Evolutionary conservation across 2,329 filamentous ascomycete genomes (phyloP).

Genomic region (Arthroderma uncinatum): DNA sequence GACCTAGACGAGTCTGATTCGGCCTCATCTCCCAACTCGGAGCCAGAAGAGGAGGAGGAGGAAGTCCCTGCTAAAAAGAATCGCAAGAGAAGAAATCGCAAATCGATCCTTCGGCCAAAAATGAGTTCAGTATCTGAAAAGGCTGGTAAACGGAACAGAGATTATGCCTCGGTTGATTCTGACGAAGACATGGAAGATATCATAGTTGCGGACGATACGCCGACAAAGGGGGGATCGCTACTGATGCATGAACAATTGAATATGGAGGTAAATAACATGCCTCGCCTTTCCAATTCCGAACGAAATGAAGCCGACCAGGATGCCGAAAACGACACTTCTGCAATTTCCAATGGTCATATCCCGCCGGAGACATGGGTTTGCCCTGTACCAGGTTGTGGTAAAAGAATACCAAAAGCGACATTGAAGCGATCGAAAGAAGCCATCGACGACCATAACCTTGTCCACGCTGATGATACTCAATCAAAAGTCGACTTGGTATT

Average conservation of each 20-base stretch:
- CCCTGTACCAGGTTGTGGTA: conserved; percentile 24
- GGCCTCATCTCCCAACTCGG: conserved; percentile 18
- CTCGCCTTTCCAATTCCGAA: conserved; percentile 23
- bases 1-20: conserved; percentile 19
- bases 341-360: conserved; percentile 7
- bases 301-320: conserved; percentile 4
- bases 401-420: conserved; percentile 24
- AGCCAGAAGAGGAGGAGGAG: conserved; percentile 17
- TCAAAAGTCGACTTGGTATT: conserved; percentile 28
- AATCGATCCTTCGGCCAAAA: conserved; percentile 37
- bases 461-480: conserved; percentile 28
- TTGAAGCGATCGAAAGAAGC: conserved; percentile 25
- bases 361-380: conserved; percentile 27
- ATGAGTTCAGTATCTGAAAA: conserved; percentile 30
- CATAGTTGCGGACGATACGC: conserved; percentile 24
- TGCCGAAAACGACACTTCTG: not conserved
- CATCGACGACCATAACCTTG: conserved; percentile 25
- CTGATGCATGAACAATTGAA: conserved; percentile 26
- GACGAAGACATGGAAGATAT: conserved; percentile 25
- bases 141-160: conserved; percentile 33
- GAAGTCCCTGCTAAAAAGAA: conserved; percentile 15
- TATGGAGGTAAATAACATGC: conserved; percentile 23
- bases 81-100: conserved; percentile 26
- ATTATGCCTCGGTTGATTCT: conserved; percentile 19
- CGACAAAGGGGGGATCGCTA: conserved; percentile 26